Percentiles rank a stretch among this genome's conserved stretches.
phyloP scores from a whole-genome alignment of 2,329 filamentous ascomycete species.

The Tolypocladium inflatum region DNA sequence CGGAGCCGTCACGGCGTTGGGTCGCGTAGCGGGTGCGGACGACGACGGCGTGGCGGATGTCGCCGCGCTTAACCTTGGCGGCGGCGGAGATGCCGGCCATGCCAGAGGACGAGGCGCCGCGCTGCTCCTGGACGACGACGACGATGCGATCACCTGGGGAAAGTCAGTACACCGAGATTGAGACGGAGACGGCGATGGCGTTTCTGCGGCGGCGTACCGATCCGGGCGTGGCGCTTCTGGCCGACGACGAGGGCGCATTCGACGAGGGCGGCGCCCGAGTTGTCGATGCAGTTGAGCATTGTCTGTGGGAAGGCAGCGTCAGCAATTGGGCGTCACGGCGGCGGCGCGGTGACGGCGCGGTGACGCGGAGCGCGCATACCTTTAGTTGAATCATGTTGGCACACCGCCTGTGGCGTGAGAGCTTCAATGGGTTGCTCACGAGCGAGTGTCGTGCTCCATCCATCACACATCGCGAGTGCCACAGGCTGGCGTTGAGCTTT shows the following conservation, averaged over 20 bases:
- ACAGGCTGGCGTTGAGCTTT: background rate
- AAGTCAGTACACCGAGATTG: background rate
- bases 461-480: background rate
- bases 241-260: slow-evolving; percentile 91
- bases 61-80: slow-evolving; percentile 91
- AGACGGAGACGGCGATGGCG: background rate
- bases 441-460: background rate
- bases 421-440: background rate
- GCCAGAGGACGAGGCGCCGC: slow-evolving; percentile 63
- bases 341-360: background rate
- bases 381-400: slow-evolving; percentile 86
- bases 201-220: slow-evolving; percentile 52
- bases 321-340: slow-evolving; percentile 2
- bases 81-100: slow-evolving; percentile 63
- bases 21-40: slow-evolving; percentile 85
- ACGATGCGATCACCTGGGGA: slow-evolving; percentile 83
- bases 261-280: slow-evolving; percentile 93
- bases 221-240: slow-evolving; percentile 78
- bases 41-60: slow-evolving; percentile 92
- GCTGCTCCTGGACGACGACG: slow-evolving; percentile 94
- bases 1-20: slow-evolving; percentile 78
- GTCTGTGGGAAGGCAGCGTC: slow-evolving; percentile 43
- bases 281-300: slow-evolving; percentile 99
- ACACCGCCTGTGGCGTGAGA: background rate
- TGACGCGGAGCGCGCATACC: slow-evolving; percentile 31